phyloP scores from a whole-genome alignment of 192 early-diverging fungal genomes.

The Entomortierella lignicola region DNA sequence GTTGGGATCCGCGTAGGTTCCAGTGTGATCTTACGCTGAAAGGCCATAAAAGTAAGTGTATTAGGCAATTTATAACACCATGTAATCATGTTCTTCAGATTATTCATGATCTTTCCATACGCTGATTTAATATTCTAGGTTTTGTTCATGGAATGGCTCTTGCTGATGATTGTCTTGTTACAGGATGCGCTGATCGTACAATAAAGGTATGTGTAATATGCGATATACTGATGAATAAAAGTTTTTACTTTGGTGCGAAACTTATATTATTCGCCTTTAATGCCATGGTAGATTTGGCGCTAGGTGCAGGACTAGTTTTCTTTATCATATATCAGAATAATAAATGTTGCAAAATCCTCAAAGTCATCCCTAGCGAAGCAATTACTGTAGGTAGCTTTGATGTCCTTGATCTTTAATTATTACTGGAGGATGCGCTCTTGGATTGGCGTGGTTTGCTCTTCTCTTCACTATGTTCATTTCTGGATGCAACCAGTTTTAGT shows the following conservation, averaged over 20 bases:
- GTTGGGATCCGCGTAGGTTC: constrained; percentile 59
- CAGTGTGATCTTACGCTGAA: constrained; percentile 58
- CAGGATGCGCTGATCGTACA: constrained; percentile 63
- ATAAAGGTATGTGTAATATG: constrained; percentile 50
- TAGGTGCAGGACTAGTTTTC: too few relatives aligned
- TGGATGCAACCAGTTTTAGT: constrained; percentile 58
- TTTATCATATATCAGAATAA: neutral
- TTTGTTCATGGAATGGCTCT: constrained; percentile 65
- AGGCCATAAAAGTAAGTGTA: constrained; percentile 57
- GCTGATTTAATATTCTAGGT: constrained; percentile 11
- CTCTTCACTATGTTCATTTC: constrained; percentile 49
- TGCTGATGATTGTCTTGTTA: constrained; percentile 55
- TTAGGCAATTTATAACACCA: too few relatives aligned
- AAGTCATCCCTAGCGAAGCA: neutral
- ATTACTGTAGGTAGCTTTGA: too few relatives aligned
- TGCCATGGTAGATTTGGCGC: neutral
- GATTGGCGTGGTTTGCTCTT: constrained; percentile 6
- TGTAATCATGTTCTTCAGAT: neutral
- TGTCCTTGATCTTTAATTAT: neutral
- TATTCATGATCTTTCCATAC: neutral
- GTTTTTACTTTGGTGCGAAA: too few relatives aligned
- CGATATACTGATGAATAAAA: neutral
- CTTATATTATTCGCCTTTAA: neutral
- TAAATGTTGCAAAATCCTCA: neutral
- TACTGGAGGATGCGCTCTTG: neutral